phyloP scores from a whole-genome alignment of 192 early-diverging fungal species.

The Funneliformis geosporum region DNA sequence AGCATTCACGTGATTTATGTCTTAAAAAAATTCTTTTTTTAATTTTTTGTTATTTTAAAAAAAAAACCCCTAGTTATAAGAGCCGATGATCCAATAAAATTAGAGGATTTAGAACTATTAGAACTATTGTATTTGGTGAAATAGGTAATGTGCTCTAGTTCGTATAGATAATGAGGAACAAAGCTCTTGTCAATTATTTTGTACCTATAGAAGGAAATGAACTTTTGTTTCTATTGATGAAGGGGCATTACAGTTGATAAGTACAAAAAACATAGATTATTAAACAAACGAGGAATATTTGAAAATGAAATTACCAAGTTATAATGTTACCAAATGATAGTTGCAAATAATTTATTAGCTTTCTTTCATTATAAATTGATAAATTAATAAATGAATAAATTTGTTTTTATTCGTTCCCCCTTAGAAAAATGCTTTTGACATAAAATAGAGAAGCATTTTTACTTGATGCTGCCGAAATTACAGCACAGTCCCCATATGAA shows the following conservation, averaged over 20 bases:
- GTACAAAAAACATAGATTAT: conserved; percentile 55
- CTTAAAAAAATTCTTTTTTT: not conserved
- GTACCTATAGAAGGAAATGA: conserved; percentile 66
- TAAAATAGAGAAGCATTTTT: conserved; percentile 99
- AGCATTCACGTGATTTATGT: not conserved
- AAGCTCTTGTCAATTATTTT: conserved; percentile 93
- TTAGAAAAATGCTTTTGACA: conserved; percentile 92
- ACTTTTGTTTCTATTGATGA: conserved; percentile 61
- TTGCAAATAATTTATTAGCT: not conserved
- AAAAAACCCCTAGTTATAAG: conserved; percentile 68
- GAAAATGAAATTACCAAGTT: conserved; percentile 88
- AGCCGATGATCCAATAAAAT: conserved; percentile 99
- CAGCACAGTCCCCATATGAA: too few species aligned
- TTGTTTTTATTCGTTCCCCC: conserved; percentile 77
- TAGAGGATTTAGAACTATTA: conserved; percentile 93
- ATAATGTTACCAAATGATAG: conserved; percentile 76
- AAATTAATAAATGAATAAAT: conserved; percentile 10
- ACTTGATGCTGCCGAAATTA: conserved; percentile 88
- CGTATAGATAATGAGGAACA: conserved; percentile 99
- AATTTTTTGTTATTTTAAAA: not conserved
- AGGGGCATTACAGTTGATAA: conserved; percentile 39
- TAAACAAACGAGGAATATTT: conserved; percentile 84
- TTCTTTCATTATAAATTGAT: not conserved
- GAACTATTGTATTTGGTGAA: conserved; percentile 98
- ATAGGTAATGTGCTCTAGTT: conserved; percentile 98